These are phyloP conservation scores for Aotearoamyces nothofagi DNA, from an alignment of 2,329 filamentous ascomycete genomes.

Conservation along the genomic window DNA sequence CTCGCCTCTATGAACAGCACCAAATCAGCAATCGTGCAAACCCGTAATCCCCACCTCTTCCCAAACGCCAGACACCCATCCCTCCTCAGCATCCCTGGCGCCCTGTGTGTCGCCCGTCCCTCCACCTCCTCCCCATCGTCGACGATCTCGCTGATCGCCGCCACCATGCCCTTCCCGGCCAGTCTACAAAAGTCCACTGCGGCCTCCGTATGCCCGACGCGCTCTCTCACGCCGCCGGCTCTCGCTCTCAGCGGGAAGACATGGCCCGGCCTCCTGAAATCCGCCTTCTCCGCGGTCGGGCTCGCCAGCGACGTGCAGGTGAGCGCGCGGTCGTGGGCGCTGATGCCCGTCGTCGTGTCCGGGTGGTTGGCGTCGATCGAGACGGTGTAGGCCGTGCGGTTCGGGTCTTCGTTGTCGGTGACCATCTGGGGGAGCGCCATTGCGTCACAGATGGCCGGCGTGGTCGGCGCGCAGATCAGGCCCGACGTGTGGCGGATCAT, in stretches of 20 bases:
- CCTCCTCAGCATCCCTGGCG: constrained; percentile 79
- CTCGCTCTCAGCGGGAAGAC: constrained; percentile 72
- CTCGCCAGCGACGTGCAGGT: constrained; percentile 69
- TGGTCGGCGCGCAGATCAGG: constrained; percentile 78
- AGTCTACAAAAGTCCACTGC: constrained; percentile 80
- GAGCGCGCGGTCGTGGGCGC: constrained; percentile 70
- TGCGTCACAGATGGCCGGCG: constrained; percentile 47
- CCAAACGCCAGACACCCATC: constrained; percentile 85
- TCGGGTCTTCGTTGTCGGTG: constrained; percentile 51
- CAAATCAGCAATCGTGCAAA: constrained; percentile 90
- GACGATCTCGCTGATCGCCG: constrained; percentile 83
- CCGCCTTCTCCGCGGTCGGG: constrained; percentile 30
- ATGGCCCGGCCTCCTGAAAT: constrained; percentile 76
- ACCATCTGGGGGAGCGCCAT: constrained; percentile 90
- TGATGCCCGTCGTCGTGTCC: constrained; percentile 76
- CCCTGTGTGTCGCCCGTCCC: constrained; percentile 48
- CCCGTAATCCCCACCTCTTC: constrained; percentile 73
- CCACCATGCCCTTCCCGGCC: constrained; percentile 62
- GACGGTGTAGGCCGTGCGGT: constrained; percentile 85
- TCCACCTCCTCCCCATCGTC: constrained; percentile 63
- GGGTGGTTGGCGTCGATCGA: constrained; percentile 67
- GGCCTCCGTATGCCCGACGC: constrained; percentile 85
- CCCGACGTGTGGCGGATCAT: constrained; percentile 86
- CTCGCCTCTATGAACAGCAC: constrained; percentile 37
- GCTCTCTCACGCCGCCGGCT: constrained; percentile 64